Base-by-base conservation (phyloP, 2,329 filamentous ascomycete genomes). In the Cytospora chrysosperma region DNA sequence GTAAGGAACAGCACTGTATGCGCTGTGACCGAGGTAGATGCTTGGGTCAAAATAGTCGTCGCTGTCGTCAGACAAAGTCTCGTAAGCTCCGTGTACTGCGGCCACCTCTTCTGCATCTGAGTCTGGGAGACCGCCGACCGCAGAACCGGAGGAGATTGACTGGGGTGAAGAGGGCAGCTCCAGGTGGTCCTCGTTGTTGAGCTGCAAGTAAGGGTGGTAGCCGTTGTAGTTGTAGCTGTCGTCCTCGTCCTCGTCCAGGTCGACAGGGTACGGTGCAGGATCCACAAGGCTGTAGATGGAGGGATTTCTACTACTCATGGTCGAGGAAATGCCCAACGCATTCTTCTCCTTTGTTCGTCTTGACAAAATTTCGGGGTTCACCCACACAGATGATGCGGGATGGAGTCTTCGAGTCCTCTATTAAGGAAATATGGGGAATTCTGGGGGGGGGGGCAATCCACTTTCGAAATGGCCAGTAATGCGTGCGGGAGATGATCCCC, bases 301-400 rank as follows among this genome's bases (percentile, higher is more conserved):
- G 51, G 28, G 59, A 21, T n/a, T 49, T 50, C 37, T 37, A 47
- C 37, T 37, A 47, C 26, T 61, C 59, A 61, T 61, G 27, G 15
- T 55, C 28, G 37, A 26, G 37, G n/a, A 21, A 13, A 30, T 21
- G 24, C 40, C 57, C 47, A n/a, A 43, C 37, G 59, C 59, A 55
- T 61, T 19, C 8, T 37, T 40, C 8, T 40, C 37, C 37, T 40
- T 40, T 40, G 8, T 40, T 40, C 6, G 15, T 40, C 37, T 40
- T 40, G 37, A 40, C 37, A 40, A 40, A n/a, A 34, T 4, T 40
- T n/a, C 17, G 17, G 19, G 37, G 15, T 40, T 40, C 37, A 40
- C 37, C 37, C 15, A 40, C 37, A 40, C 15, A 40, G 8, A 19
- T 19, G 37, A 19, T 40, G 17, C 37, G 15, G 17, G 37, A 40